Evolutionary conservation across 2,329 filamentous ascomycete species (phyloP).

Genomic region (Aciculosporium take): DNA sequence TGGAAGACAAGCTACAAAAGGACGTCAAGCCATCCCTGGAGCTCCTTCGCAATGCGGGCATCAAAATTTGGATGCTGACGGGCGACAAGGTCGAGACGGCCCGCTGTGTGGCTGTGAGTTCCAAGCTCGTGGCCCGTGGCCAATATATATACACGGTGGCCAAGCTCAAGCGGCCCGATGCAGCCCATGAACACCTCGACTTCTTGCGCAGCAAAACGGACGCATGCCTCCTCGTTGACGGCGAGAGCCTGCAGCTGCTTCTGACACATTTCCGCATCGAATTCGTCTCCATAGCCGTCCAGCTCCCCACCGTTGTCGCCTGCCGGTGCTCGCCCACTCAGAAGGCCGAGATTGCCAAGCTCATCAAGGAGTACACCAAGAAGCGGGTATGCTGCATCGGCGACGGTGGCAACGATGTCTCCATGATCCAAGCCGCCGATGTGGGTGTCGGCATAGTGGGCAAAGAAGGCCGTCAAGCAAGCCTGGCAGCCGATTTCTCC

Average conservation of each 20-base stretch:
- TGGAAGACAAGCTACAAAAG: constrained; percentile 90
- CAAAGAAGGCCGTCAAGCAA: constrained; percentile 92
- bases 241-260: constrained; percentile 75
- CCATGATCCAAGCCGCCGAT: constrained; percentile 97
- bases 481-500: constrained; percentile 87
- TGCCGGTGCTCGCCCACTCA: constrained; percentile 95
- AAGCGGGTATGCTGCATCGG: constrained; percentile 97
- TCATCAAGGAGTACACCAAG: constrained; percentile 83
- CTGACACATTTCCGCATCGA: constrained; percentile 68
- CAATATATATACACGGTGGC: constrained; percentile 93
- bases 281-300: constrained; percentile 80
- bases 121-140: constrained; percentile 81
- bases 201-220: constrained; percentile 81
- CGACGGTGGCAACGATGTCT: constrained; percentile 95
- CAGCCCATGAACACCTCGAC: constrained; percentile 76
- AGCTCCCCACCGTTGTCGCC: constrained; percentile 80
- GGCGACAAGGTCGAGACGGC: constrained; percentile 98
- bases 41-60: constrained; percentile 85
- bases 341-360: constrained; percentile 81
- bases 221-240: constrained; percentile 80
- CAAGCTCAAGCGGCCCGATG: constrained; percentile 69
- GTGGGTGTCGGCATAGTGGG: constrained; percentile 96
- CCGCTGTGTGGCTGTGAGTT: constrained; percentile 86
- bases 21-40: constrained; percentile 94
- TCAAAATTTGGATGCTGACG: constrained; percentile 99